phyloP scores from a whole-genome alignment of 257 asterid species.

The Solanum okadae region DNA sequence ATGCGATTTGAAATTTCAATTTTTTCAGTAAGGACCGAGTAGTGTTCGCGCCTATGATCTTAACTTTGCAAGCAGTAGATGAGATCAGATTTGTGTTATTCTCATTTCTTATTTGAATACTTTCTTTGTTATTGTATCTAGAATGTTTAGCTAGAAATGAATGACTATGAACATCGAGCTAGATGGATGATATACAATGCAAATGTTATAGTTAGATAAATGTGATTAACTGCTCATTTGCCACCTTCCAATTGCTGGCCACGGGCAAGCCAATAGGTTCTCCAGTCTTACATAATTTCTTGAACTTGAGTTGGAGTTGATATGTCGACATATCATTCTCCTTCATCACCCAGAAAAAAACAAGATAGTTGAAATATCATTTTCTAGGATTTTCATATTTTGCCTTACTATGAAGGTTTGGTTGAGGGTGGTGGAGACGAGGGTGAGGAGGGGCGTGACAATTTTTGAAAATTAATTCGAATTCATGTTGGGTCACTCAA shows the following conservation, averaged over 20 bases:
- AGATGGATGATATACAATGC: background rate
- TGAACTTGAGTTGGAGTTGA: background rate
- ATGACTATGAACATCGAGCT: background rate
- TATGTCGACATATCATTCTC: background rate
- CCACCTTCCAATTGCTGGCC: background rate
- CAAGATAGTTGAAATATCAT: background rate
- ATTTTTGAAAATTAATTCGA: background rate
- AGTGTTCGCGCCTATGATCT: background rate
- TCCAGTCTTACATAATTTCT: background rate
- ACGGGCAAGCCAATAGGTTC: background rate
- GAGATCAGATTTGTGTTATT: too few relatives aligned
- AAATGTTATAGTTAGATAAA: background rate
- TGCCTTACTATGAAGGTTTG: background rate
- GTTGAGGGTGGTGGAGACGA: background rate
- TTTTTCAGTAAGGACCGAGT: background rate
- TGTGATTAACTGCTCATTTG: background rate
- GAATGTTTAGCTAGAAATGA: background rate
- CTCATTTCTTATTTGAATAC: background rate
- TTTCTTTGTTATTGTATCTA: background rate
- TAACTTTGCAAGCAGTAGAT: background rate
- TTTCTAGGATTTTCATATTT: background rate
- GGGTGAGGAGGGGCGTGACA: background rate
- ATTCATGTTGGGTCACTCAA: background rate
- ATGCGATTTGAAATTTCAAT: background rate
- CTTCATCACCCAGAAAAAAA: background rate